Percentiles rank a stretch among this genome's conserved stretches.
Evolutionary conservation across 345 rosid species (phyloP).

Genomic region (Cardamine chenopodiifolia): DNA sequence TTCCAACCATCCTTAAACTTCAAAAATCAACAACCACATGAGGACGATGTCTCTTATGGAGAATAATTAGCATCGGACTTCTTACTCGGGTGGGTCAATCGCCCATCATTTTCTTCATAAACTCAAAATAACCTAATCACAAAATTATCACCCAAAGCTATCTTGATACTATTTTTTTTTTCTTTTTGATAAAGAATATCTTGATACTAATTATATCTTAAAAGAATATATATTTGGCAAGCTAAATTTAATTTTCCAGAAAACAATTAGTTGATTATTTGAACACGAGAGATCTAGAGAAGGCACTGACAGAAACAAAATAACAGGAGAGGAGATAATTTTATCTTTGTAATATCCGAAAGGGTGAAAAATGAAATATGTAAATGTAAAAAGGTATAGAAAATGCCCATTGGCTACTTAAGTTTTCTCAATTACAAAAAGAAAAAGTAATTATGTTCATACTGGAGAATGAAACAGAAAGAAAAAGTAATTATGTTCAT

Average conservation of each 20-base stretch:
- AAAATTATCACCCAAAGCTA: neutral
- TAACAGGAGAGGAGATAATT: neutral
- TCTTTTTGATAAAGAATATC: no score
- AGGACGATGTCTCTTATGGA: neutral
- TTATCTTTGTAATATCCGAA: neutral
- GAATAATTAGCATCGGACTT: neutral
- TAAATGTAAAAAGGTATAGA: neutral
- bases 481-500: conserved; percentile 33
- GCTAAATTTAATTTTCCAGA: neutral
- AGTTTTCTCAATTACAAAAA: conserved; percentile 29
- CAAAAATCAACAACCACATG: neutral
- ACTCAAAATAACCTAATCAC: neutral
- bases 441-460: conserved; percentile 33
- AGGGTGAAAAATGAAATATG: neutral
- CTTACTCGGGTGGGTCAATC: neutral
- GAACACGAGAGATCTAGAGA: neutral
- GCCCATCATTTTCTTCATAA: neutral
- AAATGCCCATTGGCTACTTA: conserved; percentile 9
- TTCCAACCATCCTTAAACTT: neutral
- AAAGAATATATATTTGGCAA: neutral
- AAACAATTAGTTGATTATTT: neutral
- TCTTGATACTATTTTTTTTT: neutral
- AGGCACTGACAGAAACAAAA: neutral
- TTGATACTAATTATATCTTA: neutral
- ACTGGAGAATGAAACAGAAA: conserved; percentile 52